These are phyloP conservation scores for Nicotiana sylvestris DNA, from an alignment of 257 asterid species.

Conservation along the genomic window DNA sequence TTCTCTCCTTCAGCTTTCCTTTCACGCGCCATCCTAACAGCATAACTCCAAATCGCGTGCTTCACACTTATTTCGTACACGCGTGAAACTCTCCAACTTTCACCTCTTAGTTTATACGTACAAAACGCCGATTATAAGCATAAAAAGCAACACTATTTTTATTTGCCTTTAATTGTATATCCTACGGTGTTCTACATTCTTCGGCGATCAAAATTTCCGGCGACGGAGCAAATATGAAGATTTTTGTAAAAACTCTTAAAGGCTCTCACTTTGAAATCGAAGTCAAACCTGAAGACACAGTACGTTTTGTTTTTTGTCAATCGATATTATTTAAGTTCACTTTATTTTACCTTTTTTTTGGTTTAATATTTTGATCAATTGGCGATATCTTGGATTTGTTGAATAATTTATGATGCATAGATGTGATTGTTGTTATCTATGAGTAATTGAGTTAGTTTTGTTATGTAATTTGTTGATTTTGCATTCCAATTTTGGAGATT, in stretches of 20 bases:
- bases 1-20: background rate
- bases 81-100: background rate
- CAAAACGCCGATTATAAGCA: background rate
- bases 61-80: background rate
- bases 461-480: background rate
- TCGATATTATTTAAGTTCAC: background rate
- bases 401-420: background rate
- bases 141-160: background rate
- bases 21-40: background rate
- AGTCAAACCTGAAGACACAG: conserved; percentile 33
- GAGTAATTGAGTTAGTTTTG: background rate
- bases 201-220: background rate
- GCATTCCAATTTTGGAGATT: background rate
- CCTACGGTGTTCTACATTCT: conserved; percentile 6
- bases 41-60: background rate
- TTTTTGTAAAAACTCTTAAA: conserved; percentile 38
- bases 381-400: background rate
- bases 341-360: background rate
- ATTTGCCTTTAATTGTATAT: conserved; percentile 7
- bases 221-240: conserved; percentile 25
- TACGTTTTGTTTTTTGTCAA: background rate
- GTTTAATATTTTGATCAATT: background rate
- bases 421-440: background rate
- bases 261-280: conserved; percentile 34
- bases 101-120: background rate